A percentile compares a stretch with the other conserved stretches of the same genome.
Evolutionary conservation across 2,329 filamentous ascomycete genomes (phyloP).

Genomic region (Trichoderma sp.): DNA sequence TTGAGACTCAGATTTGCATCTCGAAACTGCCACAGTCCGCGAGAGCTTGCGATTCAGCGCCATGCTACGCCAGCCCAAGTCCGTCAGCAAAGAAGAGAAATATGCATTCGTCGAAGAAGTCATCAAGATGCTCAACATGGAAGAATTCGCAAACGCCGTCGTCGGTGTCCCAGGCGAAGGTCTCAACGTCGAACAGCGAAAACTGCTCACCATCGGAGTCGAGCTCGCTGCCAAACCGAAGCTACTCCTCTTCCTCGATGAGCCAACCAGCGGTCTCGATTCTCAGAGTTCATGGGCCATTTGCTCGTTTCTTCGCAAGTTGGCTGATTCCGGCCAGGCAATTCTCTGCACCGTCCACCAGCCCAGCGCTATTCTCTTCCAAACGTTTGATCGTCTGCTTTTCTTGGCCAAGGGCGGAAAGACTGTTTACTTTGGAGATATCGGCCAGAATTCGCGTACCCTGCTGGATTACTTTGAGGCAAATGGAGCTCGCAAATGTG

Average conservation of each 20-base stretch:
- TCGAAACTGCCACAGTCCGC: conserved; percentile 58
- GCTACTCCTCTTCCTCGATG: conserved; percentile 65
- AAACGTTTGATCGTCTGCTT: conserved; percentile 62
- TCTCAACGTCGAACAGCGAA: conserved; percentile 64
- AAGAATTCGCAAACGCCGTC: conserved; percentile 67
- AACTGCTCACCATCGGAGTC: conserved; percentile 65
- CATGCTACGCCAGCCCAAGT: conserved; percentile 60
- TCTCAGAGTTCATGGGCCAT: conserved; percentile 67
- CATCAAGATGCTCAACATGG: conserved; percentile 68
- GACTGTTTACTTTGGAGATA: conserved; percentile 71
- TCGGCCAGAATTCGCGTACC: conserved; percentile 61
- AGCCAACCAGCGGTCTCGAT: conserved; percentile 66
- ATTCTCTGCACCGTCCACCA: conserved; percentile 61
- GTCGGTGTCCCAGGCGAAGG: conserved; percentile 66
- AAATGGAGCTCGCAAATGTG: conserved; percentile 64
- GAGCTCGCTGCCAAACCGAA: conserved; percentile 61
- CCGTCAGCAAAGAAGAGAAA: conserved; percentile 60
- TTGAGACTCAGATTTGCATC: conserved; percentile 52
- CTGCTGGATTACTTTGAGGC: conserved; percentile 66
- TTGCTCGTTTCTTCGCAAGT: conserved; percentile 62
- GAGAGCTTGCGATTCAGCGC: conserved; percentile 60
- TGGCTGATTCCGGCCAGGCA: conserved; percentile 59
- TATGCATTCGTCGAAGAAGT: conserved; percentile 65
- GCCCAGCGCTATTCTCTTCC: conserved; percentile 57
- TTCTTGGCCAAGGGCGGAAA: conserved; percentile 68